Evolutionary conservation across 495 filamentous ascomycete genomes (phyloP), one percentile per base, ranked within the genome.

Genomic region (Penicillium longicatenatum): DNA sequence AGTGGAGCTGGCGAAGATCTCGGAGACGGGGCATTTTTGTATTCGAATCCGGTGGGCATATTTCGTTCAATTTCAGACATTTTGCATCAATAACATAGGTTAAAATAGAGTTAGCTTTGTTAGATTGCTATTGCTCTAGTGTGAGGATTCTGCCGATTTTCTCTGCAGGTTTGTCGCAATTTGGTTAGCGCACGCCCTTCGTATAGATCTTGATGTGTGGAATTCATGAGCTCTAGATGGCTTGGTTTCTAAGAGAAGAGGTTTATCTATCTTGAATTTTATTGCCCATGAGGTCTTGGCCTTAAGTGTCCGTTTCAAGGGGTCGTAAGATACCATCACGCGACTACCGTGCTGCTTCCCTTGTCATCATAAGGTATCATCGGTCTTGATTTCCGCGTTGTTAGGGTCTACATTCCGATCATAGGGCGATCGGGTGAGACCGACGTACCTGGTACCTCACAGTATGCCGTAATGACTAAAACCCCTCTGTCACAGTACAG

Each of bases 11-110:
- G 69, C 67, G 41, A 26, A 61, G 43, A 70, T 72, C 29, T 14
- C 42, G 35, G 51, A 49, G 9, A 58, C 59, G 54, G 69, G 67
- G 11, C 65, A 70, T 65, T 72, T 72, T 41, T 72, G 70, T 72
- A 72, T 56, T 67, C 70, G 2, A 70, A 70, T 24, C 70, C 67
- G 17, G 48, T 65, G 42, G 67, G 68, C 45, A 72, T 70, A 65
- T 67, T 62, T 57, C 48, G 60, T 4, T 58, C 54, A 33, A 65
- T 70, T 51, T 49, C 46, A 30, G 53, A 7, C 0, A 67, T 72
- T 46, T 54, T 70, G 24, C 26, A 26, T n/a, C n/a, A 26, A 61
- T 49, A 58, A 44, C 8, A 21, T 57, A 9, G 46, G 11, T 30
- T 61, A 26, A 35, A 54, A 52, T 39, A 46, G 9, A 14, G 31